Evolutionary conservation across 208 protist genomes (phyloP).

Genomic region (Phytomonas francai): DNA sequence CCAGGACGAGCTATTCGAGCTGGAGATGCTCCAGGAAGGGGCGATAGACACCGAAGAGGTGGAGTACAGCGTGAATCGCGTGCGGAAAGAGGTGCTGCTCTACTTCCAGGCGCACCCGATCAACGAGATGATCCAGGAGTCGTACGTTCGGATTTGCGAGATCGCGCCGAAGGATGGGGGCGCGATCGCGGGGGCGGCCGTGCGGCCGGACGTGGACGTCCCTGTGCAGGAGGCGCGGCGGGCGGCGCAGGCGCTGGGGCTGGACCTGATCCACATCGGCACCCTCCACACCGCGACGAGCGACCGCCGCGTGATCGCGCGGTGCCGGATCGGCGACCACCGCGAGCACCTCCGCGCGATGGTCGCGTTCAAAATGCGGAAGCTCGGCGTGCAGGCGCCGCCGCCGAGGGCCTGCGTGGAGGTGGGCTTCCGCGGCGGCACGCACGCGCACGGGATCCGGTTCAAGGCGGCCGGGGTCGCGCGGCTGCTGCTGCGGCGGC

Average conservation of each 20-base stretch:
- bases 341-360: conserved; percentile 76
- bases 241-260: conserved; percentile 64
- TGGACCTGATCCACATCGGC: conserved; percentile 80
- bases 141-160: conserved; percentile 70
- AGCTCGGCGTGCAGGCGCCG: conserved; percentile 75
- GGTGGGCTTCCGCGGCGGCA: conserved; percentile 79
- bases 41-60: conserved; percentile 68
- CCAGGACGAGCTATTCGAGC: conserved; percentile 26
- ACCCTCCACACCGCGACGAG: conserved; percentile 53
- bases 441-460: conserved; percentile 78
- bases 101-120: conserved; percentile 83
- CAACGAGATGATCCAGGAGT: conserved; percentile 87
- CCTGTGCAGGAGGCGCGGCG: conserved; percentile 60
- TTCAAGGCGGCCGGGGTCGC: conserved; percentile 80
- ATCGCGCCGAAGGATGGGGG: conserved; percentile 30
- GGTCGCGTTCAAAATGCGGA: conserved; percentile 79
- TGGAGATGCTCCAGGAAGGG: conserved; percentile 57
- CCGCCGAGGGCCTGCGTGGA: conserved; percentile 60
- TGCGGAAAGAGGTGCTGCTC: conserved; percentile 73
- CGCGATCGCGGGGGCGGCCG: background rate
- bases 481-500: conserved; percentile 67
- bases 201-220: conserved; percentile 61
- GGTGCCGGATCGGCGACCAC: conserved; percentile 78
- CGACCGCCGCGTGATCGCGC: conserved; percentile 65
- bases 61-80: conserved; percentile 49